Percentiles rank a stretch among this genome's conserved stretches.
Evolutionary conservation across 1,284 basidiomycete genomes (phyloP).

Genomic region (Sporisorium exsertum): DNA sequence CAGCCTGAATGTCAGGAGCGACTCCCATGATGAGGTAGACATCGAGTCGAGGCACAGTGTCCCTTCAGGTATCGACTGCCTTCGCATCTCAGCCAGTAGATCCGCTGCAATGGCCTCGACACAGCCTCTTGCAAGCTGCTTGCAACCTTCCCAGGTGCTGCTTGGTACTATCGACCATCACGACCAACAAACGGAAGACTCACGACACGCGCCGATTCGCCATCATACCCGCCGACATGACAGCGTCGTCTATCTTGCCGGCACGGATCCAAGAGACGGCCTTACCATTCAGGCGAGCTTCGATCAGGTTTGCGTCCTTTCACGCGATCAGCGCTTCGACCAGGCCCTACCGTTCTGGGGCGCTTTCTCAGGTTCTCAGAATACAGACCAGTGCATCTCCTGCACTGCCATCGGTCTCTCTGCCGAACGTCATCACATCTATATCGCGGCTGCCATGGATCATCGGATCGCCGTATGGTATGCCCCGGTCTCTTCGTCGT

Average conservation of each 20-base stretch:
- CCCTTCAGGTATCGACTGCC: not conserved
- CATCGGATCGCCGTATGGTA: constrained; percentile 51
- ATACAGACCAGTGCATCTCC: constrained; percentile 25
- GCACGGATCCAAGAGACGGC: constrained; percentile 25
- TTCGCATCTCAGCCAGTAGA: not conserved
- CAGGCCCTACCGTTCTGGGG: constrained; percentile 55
- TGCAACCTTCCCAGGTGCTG: constrained; percentile 28
- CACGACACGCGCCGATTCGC: constrained; percentile 1
- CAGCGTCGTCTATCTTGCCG: constrained; percentile 25
- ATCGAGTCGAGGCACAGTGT: not conserved
- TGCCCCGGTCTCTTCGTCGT: constrained; percentile 20
- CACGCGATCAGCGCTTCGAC: constrained; percentile 38
- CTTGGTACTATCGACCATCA: constrained; percentile 20
- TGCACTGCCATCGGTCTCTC: constrained; percentile 34
- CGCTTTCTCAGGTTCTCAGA: constrained; percentile 47
- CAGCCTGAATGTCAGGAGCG: not conserved
- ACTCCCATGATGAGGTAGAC: constrained; percentile 1
- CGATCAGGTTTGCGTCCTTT: constrained; percentile 48
- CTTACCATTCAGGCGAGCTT: constrained; percentile 42
- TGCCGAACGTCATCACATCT: constrained; percentile 13
- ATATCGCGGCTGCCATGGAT: constrained; percentile 47
- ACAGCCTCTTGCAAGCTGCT: constrained; percentile 10
- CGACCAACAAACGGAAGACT: constrained; percentile 6
- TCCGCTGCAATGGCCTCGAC: constrained; percentile 15
- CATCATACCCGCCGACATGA: not conserved